A percentile compares a stretch with the other conserved stretches of the same genome.
phyloP scores from a whole-genome alignment of 2,329 filamentous ascomycete genomes.

The Tolypocladium tundrense region DNA sequence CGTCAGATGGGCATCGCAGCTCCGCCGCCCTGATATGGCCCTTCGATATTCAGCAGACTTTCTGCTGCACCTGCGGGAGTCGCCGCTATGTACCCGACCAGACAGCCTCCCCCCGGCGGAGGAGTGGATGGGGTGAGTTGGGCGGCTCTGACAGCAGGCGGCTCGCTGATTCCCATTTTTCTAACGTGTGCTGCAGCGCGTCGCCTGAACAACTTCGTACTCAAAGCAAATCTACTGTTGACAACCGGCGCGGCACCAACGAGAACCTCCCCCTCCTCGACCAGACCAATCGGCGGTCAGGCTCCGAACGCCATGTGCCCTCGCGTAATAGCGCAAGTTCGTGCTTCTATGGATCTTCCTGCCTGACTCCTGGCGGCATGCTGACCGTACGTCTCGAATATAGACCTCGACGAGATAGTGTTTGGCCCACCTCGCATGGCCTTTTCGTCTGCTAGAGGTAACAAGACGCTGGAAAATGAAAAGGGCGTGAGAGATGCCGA shows the following conservation, averaged over 20 bases:
- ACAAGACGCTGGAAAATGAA: slow-evolving; percentile 40
- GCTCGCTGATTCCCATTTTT: slow-evolving; percentile 1
- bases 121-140: slow-evolving; percentile 88
- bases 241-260: slow-evolving; percentile 34
- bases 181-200: slow-evolving; percentile 20
- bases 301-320: slow-evolving; percentile 37
- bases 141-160: background rate
- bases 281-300: slow-evolving; percentile 39
- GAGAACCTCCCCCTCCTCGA: slow-evolving; percentile 28
- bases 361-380: background rate
- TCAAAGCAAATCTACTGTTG: slow-evolving; percentile 31
- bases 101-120: slow-evolving; percentile 70
- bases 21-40: slow-evolving; percentile 32
- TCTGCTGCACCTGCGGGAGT: slow-evolving; percentile 65
- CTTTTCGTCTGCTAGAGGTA: slow-evolving; percentile 66
- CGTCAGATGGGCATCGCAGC: slow-evolving; percentile 27
- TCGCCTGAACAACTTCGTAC: slow-evolving; percentile 35
- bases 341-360: slow-evolving; percentile 14
- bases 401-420: slow-evolving; percentile 69
- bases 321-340: slow-evolving; percentile 48
- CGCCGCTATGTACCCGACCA: slow-evolving; percentile 75
- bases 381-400: slow-evolving; percentile 7
- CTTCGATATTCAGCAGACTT: slow-evolving; percentile 66
- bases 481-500: slow-evolving; percentile 42
- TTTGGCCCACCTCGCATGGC: slow-evolving; percentile 75